Evolutionary conservation across 1,284 basidiomycete genomes (phyloP).

Genomic region (Athelia sp.): DNA sequence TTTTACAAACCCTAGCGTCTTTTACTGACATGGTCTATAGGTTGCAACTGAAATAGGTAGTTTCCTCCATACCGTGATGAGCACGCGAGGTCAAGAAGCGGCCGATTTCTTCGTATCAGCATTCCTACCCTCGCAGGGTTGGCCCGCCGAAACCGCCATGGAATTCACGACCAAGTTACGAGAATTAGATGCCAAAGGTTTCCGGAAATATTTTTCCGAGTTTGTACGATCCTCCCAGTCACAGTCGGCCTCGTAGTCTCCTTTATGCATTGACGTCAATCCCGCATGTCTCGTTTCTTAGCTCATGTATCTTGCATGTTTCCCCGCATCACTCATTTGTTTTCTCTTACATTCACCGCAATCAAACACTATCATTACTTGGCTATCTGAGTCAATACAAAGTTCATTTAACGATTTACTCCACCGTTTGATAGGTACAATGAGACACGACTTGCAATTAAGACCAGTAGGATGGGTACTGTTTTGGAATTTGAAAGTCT

Average conservation of each 20-base stretch:
- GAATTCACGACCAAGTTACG: conserved; percentile 79
- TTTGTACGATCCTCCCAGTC: conserved; percentile 71
- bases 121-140: conserved; percentile 86
- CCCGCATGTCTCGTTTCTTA: conserved; percentile 8
- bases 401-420: no score
- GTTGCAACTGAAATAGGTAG: conserved; percentile 85
- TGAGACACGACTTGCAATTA: no score
- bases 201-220: conserved; percentile 88
- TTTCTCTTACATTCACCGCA: not conserved
- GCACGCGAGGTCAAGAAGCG: conserved; percentile 80
- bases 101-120: conserved; percentile 76
- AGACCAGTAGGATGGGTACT: no score
- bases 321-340: not conserved
- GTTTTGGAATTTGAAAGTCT: no score
- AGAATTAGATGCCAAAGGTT: conserved; percentile 76
- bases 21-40: conserved; percentile 33
- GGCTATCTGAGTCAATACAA: no score
- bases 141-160: conserved; percentile 73
- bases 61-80: conserved; percentile 77
- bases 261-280: conserved; percentile 5
- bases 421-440: no score
- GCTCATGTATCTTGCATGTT: conserved; percentile 10
- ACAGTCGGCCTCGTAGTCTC: conserved; percentile 38
- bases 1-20: not conserved
- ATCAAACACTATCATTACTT: no score